Conservation (phyloP, 2,329 filamentous ascomycete genomes). For the Epichloe amarillans region DNA sequence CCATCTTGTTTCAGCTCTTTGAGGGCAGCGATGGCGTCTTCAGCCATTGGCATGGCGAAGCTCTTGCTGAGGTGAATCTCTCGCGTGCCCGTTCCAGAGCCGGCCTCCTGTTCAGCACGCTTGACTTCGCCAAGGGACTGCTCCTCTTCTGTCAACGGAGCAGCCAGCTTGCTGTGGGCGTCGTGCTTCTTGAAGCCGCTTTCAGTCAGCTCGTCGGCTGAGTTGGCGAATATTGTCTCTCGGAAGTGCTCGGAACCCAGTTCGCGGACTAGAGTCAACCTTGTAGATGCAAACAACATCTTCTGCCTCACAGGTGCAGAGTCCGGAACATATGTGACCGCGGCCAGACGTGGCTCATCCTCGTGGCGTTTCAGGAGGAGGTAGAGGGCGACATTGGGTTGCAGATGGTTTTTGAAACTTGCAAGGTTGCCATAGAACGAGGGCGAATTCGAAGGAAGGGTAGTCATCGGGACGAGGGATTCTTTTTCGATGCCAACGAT, state of each 20-base stretch:
- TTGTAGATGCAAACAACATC: constrained; percentile 72
- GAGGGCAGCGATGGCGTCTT: constrained; percentile 52
- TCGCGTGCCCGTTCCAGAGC: constrained; percentile 48
- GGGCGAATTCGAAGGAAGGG: constrained; percentile 37
- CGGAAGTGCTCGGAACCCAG: constrained; percentile 67
- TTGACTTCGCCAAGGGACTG: constrained; percentile 57
- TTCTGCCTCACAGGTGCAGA: constrained; percentile 68
- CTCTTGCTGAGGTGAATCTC: constrained; percentile 46
- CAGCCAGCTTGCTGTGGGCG: constrained; percentile 47
- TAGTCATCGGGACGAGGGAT: constrained; percentile 46
- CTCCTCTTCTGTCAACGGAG: constrained; percentile 71
- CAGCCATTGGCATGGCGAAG: constrained; percentile 43
- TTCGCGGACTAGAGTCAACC: constrained; percentile 62
- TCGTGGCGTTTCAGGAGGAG: constrained; percentile 59
- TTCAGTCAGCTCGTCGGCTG: constrained; percentile 52
- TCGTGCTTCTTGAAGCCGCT: constrained; percentile 62
- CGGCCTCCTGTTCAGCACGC: constrained; percentile 60
- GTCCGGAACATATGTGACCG: constrained; percentile 69
- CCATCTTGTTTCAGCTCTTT: constrained; percentile 40
- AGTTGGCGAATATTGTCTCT: constrained; percentile 62
- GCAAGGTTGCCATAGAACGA: constrained; percentile 52
- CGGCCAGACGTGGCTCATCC: constrained; percentile 44
- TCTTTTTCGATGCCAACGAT: constrained; percentile 59
- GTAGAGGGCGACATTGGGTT: constrained; percentile 56
- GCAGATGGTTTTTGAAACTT: constrained; percentile 48